phyloP scores from a whole-genome alignment of 2,329 filamentous ascomycete genomes.

The Pseudocercospora macadamiae region DNA sequence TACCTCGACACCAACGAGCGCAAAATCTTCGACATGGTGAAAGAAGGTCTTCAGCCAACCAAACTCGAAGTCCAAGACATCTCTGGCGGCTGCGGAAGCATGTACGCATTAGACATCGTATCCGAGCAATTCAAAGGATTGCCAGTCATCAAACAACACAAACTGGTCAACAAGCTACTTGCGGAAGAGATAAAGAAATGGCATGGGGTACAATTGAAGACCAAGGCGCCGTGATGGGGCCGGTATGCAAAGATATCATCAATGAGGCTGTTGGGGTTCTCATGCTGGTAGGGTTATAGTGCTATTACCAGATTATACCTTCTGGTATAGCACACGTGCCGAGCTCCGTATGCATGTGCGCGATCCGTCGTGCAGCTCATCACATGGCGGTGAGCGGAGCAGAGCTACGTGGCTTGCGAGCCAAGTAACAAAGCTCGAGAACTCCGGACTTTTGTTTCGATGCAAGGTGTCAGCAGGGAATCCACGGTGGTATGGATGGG shows the following conservation, averaged over 20 bases:
- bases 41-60: constrained; percentile 45
- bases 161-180: constrained; percentile 75
- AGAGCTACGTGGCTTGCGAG: not conserved
- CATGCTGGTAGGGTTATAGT: no score
- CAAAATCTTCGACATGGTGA: constrained; percentile 52
- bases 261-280: not conserved
- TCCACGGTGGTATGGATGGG: no score
- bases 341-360: not conserved
- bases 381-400: not conserved
- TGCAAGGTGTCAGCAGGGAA: no score
- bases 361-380: not conserved
- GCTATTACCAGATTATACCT: not conserved
- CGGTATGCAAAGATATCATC: not conserved
- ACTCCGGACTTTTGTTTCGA: no score
- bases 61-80: constrained; percentile 70
- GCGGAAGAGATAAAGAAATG: constrained; percentile 76
- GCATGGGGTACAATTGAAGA: constrained; percentile 82
- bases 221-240: constrained; percentile 53
- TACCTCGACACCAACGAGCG: constrained; percentile 52
- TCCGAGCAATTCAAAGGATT: constrained; percentile 71
- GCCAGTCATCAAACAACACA: constrained; percentile 77
- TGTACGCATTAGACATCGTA: constrained; percentile 82
- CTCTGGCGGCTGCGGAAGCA: constrained; percentile 80
- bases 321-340: not conserved
- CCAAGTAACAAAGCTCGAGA: no score